phyloP scores from a whole-genome alignment of 2,329 filamentous ascomycete species.

The Emmonsia crescens region DNA sequence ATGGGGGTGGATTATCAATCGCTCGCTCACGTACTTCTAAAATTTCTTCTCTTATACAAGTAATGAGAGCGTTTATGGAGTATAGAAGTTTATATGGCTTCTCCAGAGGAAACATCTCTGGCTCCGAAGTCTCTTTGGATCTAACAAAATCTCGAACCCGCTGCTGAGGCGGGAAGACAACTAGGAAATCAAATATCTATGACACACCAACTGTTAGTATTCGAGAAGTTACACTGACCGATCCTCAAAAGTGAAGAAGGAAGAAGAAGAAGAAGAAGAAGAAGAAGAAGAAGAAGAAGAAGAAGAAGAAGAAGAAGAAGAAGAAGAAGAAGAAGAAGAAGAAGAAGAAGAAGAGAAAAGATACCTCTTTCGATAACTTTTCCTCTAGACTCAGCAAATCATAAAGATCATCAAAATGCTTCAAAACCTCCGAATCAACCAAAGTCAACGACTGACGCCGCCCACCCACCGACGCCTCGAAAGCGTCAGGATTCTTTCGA shows the following conservation, averaged over 20 bases:
- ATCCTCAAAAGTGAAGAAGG: no score
- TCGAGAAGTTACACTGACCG: background rate
- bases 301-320: background rate
- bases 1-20: slow-evolving; percentile 7
- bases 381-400: slow-evolving; percentile 66
- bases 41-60: slow-evolving; percentile 45
- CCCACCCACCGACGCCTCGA: slow-evolving; percentile 19
- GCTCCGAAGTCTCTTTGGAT: slow-evolving; percentile 41
- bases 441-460: slow-evolving; percentile 43
- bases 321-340: background rate
- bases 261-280: background rate
- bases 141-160: slow-evolving; percentile 51
- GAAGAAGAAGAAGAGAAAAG: slow-evolving; percentile 8
- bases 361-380: slow-evolving; percentile 55
- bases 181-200: slow-evolving; percentile 60
- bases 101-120: slow-evolving; percentile 55
- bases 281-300: background rate
- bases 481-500: slow-evolving; percentile 44
- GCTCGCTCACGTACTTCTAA: slow-evolving; percentile 20
- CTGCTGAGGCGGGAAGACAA: slow-evolving; percentile 57
- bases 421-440: slow-evolving; percentile 68
- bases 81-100: slow-evolving; percentile 67
- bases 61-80: slow-evolving; percentile 54
- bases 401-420: slow-evolving; percentile 77
- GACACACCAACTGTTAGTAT: slow-evolving; percentile 9